phyloP scores from a whole-genome alignment of 257 asterid species.

The Salvia hispanica region DNA sequence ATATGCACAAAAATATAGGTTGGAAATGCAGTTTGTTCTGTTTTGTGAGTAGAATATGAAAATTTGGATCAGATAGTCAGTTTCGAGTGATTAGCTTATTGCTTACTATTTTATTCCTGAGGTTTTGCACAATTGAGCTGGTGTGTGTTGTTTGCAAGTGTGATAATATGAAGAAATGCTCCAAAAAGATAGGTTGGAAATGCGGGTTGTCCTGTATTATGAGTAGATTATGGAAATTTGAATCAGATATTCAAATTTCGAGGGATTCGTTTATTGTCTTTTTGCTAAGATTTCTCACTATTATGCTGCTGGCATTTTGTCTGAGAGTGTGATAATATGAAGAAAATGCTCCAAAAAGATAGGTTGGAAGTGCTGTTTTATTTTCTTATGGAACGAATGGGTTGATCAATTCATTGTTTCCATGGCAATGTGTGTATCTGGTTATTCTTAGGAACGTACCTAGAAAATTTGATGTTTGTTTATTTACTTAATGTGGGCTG shows the following conservation, averaged over 20 bases:
- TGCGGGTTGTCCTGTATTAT: no score
- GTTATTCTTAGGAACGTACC: background rate
- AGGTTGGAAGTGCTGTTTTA: background rate
- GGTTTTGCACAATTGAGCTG: background rate
- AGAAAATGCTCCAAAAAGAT: background rate
- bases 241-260: slow-evolving; percentile 6
- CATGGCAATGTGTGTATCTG: background rate
- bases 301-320: background rate
- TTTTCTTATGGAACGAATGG: background rate
- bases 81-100: no score
- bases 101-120: no score
- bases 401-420: background rate
- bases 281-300: background rate
- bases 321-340: background rate
- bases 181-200: no score
- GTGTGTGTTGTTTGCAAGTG: no score
- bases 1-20: no score
- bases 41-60: slow-evolving; percentile 2
- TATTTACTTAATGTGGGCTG: background rate
- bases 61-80: slow-evolving; percentile 18
- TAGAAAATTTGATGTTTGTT: background rate
- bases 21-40: no score
- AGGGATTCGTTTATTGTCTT: background rate
- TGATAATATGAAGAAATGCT: no score
- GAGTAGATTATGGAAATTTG: background rate